Conservation (phyloP, 495 filamentous ascomycete species). For the Aspergillus panamensis region DNA sequence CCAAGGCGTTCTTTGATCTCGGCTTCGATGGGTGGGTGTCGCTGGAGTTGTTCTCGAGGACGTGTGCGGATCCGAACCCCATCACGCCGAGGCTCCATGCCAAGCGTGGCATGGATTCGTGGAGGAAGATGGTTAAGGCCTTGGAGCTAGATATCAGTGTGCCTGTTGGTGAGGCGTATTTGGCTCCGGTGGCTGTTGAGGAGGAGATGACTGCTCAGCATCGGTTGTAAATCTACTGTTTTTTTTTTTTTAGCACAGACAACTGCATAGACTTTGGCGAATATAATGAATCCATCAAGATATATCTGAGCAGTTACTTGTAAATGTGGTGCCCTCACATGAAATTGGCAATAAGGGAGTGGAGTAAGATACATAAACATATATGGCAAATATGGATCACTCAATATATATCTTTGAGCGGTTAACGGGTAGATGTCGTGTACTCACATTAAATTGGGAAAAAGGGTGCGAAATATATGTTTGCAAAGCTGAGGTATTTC, state of each 20-base stretch:
- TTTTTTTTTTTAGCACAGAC: background rate
- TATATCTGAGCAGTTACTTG: background rate
- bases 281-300: background rate
- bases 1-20: constrained; percentile 58
- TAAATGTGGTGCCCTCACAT: background rate
- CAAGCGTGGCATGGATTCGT: constrained; percentile 57
- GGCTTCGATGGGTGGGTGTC: constrained; percentile 76
- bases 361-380: too few relatives aligned
- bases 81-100: constrained; percentile 62
- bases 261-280: too few relatives aligned
- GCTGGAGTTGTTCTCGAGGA: constrained; percentile 71
- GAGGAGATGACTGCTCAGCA: constrained; percentile 9
- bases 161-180: background rate
- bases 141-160: constrained; percentile 25
- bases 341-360: too few relatives aligned
- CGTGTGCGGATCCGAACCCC: constrained; percentile 53
- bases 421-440: too few relatives aligned
- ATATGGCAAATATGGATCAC: too few relatives aligned
- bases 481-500: background rate
- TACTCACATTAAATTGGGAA: too few relatives aligned
- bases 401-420: background rate
- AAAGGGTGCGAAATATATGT: too few relatives aligned
- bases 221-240: constrained; percentile 13
- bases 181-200: background rate
- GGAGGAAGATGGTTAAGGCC: constrained; percentile 51